A percentile compares a stretch with the other conserved stretches of the same genome.
phyloP scores from a whole-genome alignment of 1,139 yeast genomes.

The Saccharomycopsis hybrid region DNA sequence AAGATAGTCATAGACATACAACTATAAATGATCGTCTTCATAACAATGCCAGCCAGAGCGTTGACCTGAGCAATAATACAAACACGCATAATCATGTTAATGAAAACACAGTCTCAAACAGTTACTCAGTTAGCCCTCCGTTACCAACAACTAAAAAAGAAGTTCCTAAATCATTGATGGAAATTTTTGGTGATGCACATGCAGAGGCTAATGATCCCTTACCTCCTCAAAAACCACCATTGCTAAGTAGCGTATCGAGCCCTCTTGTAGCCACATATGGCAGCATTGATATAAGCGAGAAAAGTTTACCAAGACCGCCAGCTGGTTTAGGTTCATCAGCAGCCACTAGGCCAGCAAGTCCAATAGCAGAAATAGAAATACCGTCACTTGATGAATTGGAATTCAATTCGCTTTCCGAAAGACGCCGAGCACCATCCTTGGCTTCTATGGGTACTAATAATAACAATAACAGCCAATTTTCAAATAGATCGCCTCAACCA shows the following conservation, averaged over 20 bases:
- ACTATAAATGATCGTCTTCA: not conserved
- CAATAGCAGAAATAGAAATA: constrained; percentile 16
- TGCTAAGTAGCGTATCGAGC: constrained; percentile 7
- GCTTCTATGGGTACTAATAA: not conserved
- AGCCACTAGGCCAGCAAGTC: not conserved
- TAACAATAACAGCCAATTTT: not conserved
- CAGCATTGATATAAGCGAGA: constrained; percentile 4
- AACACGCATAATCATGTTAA: not conserved
- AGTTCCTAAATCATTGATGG: constrained; percentile 19
- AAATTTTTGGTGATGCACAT: constrained; percentile 12
- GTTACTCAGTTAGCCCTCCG: not conserved
- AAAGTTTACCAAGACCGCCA: constrained; percentile 11
- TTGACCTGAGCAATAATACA: not conserved
- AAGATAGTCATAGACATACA: constrained; percentile 3
- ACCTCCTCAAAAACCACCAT: constrained; percentile 4
- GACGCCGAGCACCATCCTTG: not conserved
- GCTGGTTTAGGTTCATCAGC: not conserved
- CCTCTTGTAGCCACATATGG: constrained; percentile 5
- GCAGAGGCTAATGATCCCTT: not conserved
- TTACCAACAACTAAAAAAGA: constrained; percentile 13
- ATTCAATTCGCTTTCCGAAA: not conserved
- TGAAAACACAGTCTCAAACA: not conserved
- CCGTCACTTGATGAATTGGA: constrained; percentile 16
- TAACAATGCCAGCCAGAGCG: not conserved
- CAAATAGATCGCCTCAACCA: constrained; percentile 8